Conservation (phyloP, 441 rosid species). For the Codiaeum variegatum region DNA sequence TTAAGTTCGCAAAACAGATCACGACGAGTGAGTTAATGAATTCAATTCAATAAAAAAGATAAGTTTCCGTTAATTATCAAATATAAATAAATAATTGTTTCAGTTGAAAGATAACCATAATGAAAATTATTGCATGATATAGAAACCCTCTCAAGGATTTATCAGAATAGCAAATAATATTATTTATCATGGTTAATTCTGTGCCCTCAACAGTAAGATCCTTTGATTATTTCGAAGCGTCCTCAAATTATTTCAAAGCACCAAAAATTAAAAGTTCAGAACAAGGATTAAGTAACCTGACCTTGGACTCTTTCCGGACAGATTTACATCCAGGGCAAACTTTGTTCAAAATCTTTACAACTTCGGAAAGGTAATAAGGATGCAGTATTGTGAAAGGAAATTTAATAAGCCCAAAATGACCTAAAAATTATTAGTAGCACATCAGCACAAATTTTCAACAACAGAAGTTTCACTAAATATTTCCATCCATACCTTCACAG, state of each 20-base stretch:
- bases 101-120: background rate
- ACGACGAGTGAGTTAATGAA: slow-evolving; percentile 1
- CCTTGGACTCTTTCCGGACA: slow-evolving; percentile 64
- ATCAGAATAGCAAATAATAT: background rate
- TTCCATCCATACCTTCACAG: slow-evolving; percentile 68
- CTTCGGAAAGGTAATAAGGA: slow-evolving; percentile 73
- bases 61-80: background rate
- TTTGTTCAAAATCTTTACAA: slow-evolving; percentile 61
- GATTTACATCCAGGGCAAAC: slow-evolving; percentile 90
- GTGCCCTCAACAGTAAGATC: background rate
- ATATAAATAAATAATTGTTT: background rate
- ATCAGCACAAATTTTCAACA: slow-evolving; percentile 16
- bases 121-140: background rate
- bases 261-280: slow-evolving; percentile 7
- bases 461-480: background rate
- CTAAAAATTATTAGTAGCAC: slow-evolving; percentile 34
- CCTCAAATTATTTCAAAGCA: background rate
- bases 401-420: slow-evolving; percentile 76
- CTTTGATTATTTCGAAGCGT: background rate
- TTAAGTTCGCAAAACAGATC: background rate
- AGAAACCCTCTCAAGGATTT: background rate
- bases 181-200: background rate
- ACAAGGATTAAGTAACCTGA: slow-evolving; percentile 33
- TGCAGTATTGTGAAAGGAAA: slow-evolving; percentile 55
- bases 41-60: background rate